Evolutionary conservation across 768 basidiomycete genomes (phyloP), one percentile per base, ranked within the genome.

Genomic region (Kwoniella botswanensis): DNA sequence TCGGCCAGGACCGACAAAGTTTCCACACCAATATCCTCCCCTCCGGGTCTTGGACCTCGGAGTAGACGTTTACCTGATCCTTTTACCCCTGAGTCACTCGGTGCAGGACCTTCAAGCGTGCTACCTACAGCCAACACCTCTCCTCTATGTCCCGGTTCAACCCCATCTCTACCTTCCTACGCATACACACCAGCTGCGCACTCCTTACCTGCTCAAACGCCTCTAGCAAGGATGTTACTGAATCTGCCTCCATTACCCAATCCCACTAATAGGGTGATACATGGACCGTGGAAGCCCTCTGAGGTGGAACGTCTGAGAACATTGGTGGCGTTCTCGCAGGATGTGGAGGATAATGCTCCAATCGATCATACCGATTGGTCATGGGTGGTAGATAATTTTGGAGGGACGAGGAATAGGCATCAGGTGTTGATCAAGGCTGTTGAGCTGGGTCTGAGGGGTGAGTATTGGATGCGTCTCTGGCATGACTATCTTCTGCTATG

Each of bases 391-490:
- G 65, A 72, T n/a, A 52, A 66, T 24, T 79, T 81, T 50, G 79
- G 76, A 12, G 63, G 55, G 17, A 72, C 67, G 13, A 68, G 79
- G 65, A 76, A 62, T 41, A 70, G 75, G 57, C 76, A 77, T 57
- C 79, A 81, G 67, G 73, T 81, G 18, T 56, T 76, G 59, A 72
- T 77, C 58, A 73, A 79, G 57, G 79, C 77, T 15, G 76, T 77
- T 13, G 70, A 77, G 44, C 62, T 77, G 24, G 79, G 79, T 22
- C 59, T 79, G 56, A 76, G 72, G 63, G 67, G 78, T 79, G 66
- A 73, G 75, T 66, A 35, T 35, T 7, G 15, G 11, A 63, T 4
- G 21, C 46, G 24, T n/a, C 52, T 54, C 29, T 35, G 35, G 35
- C 35, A 35, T 35, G 35, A 35, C 35, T 35, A 35, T 35, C 35